phyloP scores from a whole-genome alignment of 768 basidiomycete species.

The Hygrophoropsis aurantiaca region DNA sequence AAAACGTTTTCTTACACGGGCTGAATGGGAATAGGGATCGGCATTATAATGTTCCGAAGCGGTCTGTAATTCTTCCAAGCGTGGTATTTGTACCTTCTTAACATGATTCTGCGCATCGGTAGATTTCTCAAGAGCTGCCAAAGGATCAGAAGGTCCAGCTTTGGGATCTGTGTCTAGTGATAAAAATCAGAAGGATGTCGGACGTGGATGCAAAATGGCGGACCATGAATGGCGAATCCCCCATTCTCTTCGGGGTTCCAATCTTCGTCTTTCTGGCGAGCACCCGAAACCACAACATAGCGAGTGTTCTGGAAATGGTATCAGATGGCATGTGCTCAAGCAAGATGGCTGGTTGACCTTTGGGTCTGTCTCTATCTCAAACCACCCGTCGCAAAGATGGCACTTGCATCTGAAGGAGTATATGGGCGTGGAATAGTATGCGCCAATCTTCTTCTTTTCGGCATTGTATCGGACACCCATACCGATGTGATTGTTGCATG shows the following conservation, averaged over 20 bases:
- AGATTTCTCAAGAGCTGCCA: conserved; percentile 87
- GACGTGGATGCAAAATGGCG: too few relatives aligned
- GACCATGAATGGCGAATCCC: conserved; percentile 88
- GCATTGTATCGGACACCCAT: conserved; percentile 99
- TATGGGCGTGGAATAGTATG: conserved; percentile 93
- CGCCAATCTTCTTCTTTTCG: conserved; percentile 95
- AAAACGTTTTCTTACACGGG: conserved; percentile 75
- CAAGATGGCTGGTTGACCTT: conserved; percentile 55
- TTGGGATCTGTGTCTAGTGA: conserved; percentile 66
- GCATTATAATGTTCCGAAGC: conserved; percentile 76
- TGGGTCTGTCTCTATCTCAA: conserved; percentile 96
- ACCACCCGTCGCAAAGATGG: conserved; percentile 94
- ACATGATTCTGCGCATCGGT: conserved; percentile 71
- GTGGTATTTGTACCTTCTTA: conserved; percentile 73
- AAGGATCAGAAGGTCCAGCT: conserved; percentile 70
- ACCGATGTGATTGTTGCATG: conserved; percentile 95
- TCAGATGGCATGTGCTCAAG: neutral
- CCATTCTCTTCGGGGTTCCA: conserved; percentile 98
- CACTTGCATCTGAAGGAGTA: conserved; percentile 97
- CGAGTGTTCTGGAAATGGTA: conserved; percentile 74
- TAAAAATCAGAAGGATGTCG: too few relatives aligned
- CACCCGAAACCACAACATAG: conserved; percentile 90
- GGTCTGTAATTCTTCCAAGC: conserved; percentile 76
- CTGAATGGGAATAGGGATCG: conserved; percentile 85
- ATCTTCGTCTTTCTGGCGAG: conserved; percentile 92